These are phyloP conservation scores for Pichia manshurica DNA, from an alignment of 805 yeast species.

Conservation along the genomic window DNA sequence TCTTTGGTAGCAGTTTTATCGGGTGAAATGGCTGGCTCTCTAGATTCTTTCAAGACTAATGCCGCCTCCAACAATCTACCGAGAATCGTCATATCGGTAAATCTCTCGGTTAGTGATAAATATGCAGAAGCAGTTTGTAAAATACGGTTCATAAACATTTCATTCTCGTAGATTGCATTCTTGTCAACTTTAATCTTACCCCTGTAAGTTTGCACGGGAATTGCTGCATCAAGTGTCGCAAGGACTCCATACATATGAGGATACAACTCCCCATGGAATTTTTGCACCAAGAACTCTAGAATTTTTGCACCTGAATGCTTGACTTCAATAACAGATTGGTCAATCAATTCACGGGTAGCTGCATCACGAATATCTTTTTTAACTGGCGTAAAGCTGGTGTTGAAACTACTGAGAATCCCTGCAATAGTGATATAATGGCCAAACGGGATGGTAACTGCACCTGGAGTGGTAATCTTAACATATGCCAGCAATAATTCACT, in stretches of 20 bases:
- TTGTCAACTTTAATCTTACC: constrained; percentile 37
- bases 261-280: constrained; percentile 33
- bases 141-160: constrained; percentile 28
- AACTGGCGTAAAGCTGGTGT: constrained; percentile 48
- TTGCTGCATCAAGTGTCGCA: constrained; percentile 48
- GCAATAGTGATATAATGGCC: constrained; percentile 48
- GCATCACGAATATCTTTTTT: constrained; percentile 56
- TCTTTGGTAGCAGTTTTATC: not conserved
- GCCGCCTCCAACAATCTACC: constrained; percentile 56
- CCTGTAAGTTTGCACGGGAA: constrained; percentile 45
- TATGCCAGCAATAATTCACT: constrained; percentile 41
- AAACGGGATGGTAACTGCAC: constrained; percentile 49
- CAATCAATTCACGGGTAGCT: constrained; percentile 39
- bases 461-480: constrained; percentile 47
- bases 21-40: constrained; percentile 20
- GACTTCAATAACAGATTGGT: constrained; percentile 37
- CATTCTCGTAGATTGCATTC: constrained; percentile 26
- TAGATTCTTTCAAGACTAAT: constrained; percentile 38
- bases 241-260: constrained; percentile 49
- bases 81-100: constrained; percentile 46
- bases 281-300: constrained; percentile 32
- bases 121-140: constrained; percentile 26
- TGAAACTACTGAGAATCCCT: constrained; percentile 52
- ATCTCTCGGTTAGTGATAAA: constrained; percentile 21
- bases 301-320: constrained; percentile 43